Conservation (phyloP, 164 flowering plant genomes). For the Macadamia tetraphylla region DNA sequence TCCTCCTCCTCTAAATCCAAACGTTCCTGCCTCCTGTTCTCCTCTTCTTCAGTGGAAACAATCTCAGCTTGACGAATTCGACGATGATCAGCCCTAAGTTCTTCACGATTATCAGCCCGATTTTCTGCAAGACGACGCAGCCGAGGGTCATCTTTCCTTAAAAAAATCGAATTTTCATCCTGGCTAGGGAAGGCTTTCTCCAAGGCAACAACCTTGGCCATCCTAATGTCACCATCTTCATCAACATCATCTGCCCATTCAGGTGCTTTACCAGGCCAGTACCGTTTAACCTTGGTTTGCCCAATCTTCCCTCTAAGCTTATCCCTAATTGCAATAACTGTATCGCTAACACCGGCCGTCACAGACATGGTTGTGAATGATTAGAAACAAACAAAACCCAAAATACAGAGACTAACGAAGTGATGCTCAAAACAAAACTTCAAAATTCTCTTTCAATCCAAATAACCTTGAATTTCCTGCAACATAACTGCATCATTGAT, state of each 20-base stretch:
- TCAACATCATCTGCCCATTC: conserved; percentile 87
- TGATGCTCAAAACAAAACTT: too few species aligned
- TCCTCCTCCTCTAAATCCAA: conserved; percentile 68
- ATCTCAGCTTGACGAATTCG: conserved; percentile 91
- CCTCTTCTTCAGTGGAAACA: conserved; percentile 76
- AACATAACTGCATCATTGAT: too few species aligned
- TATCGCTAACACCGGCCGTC: conserved; percentile 85
- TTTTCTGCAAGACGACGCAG: conserved; percentile 80
- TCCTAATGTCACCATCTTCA: conserved; percentile 67
- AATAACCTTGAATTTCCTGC: too few species aligned
- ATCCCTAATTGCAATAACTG: conserved; percentile 63
- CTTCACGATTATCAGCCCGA: conserved; percentile 62
- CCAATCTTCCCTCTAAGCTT: conserved; percentile 91
- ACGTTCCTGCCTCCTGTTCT: conserved; percentile 52
- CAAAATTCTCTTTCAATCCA: too few species aligned
- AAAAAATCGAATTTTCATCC: conserved; percentile 30
- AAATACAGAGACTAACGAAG: neutral
- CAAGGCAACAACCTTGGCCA: conserved; percentile 38
- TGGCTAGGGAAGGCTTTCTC: conserved; percentile 63
- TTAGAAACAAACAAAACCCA: neutral
- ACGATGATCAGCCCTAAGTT: conserved; percentile 71
- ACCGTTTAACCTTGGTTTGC: conserved; percentile 82
- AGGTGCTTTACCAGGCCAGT: conserved; percentile 98
- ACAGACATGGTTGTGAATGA: conserved; percentile 53
- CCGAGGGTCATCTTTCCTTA: conserved; percentile 70